phyloP scores from a whole-genome alignment of 2,329 filamentous ascomycete genomes.

The Trichoderma sp. region DNA sequence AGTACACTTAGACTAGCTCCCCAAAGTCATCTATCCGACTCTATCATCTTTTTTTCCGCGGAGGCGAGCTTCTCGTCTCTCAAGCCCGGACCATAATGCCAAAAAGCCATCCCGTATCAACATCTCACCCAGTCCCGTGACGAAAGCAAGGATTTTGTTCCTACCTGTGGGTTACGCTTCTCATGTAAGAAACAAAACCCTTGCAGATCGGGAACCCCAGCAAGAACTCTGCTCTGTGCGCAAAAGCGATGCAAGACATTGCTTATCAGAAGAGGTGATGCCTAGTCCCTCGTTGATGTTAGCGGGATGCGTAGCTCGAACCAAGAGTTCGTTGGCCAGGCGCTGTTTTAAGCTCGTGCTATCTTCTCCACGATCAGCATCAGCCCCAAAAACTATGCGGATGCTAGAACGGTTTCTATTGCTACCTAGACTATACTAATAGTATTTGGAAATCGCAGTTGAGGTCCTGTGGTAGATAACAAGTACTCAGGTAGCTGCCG shows the following conservation, averaged over 20 bases:
- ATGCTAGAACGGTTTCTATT: background rate
- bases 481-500: background rate
- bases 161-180: background rate
- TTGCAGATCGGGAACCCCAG: background rate
- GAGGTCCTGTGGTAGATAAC: background rate
- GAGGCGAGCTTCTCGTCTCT: background rate
- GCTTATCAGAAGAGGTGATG: background rate
- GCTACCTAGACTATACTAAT: too few relatives aligned
- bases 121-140: slow-evolving; percentile 10
- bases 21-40: background rate
- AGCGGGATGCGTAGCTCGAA: background rate
- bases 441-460: background rate
- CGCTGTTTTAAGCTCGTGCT: slow-evolving; percentile 10
- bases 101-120: background rate
- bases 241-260: slow-evolving; percentile 3
- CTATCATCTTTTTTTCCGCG: background rate
- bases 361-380: slow-evolving; percentile 19
- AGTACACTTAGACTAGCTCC: background rate
- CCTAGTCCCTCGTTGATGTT: background rate
- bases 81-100: slow-evolving; percentile 5
- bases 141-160: slow-evolving; percentile 5
- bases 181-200: background rate
- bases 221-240: background rate
- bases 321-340: background rate
- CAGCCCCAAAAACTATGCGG: background rate